Base-by-base conservation (phyloP, 148 eudicot species). In the Diospyros lotus region DNA sequence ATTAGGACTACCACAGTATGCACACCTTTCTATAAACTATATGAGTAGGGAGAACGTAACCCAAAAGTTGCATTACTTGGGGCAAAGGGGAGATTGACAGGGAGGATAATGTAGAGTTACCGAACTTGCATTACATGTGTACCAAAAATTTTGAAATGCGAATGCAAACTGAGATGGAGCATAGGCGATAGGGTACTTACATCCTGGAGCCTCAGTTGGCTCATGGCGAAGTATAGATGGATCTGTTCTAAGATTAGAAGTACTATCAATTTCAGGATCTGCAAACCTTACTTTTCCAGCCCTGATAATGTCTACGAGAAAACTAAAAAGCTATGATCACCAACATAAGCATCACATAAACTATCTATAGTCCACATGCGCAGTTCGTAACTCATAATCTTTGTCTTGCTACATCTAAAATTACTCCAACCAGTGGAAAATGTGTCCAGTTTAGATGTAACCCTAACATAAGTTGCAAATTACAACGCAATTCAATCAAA, bases 221-320 rank as follows among this genome's bases (percentile, higher is more conserved):
- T 84, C 75, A 60, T 42, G 59, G 50, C 50, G 74, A 73, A 17
- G 13, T 0, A 82, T 53, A 78, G 82, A 41, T 69, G 14, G 79
- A 58, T 52, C 60, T 48, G 40, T 73, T 45, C 63, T 73, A 64
- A 10, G 4, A 70, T 69, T 69, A 58, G 68, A 67, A 71, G 53
- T 75, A 52, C 66, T 62, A 48, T 76, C 78, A 58, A 5, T 14
- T 72, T 81, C 84, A 53, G 68, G 68, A 69, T 80, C 87, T 62
- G 54, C 66, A 73, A 84, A 77, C 69, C 79, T 81, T 71, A 71
- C 82, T 81, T 82, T 87, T 77, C 87, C 87, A n/a, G 59, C 75
- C 74, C 73, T 83, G 40, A 69, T 72, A 71, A 73, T 70, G 54
- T 76, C 88, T 80, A 66, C 18, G 50, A 74, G 12, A 82, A 62